Evolutionary conservation across 805 yeast species (phyloP), one percentile per base, ranked within the genome.

Genomic region (Kuraishia piskuri): DNA sequence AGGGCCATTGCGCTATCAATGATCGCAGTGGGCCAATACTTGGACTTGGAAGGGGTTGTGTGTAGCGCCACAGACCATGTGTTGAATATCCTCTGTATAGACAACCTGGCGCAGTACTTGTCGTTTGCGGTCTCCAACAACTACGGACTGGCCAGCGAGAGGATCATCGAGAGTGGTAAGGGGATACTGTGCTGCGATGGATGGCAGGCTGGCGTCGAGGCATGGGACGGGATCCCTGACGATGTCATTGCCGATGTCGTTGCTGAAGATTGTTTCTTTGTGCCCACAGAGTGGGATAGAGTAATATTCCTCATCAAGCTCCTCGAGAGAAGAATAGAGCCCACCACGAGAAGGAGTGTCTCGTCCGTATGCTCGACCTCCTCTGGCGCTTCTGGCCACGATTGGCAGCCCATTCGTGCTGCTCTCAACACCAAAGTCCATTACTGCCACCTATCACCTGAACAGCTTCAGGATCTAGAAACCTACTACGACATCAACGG

Each of bases 281-380:
- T 78, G 3, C 79, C 80, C 1, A 70, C 72, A 1, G 85, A 80
- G 60, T 78, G 81, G 81, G 82, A 78, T 47, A 66, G 85, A 52
- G 76, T 80, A 47, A 55, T 75, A 25, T 79, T 80, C 56, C 67
- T 75, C 2, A 71, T 76, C 40, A 70, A 66, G 48, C 58, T 77
- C 49, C 66, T 76, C 46, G 75, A 73, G 55, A 61, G 76, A 60
- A 57, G 76, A 31, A 54, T 58, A 8, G 49, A 48, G 37, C 52
- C 37, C n/a, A 14, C 23, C 22, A 21, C 22, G 51, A 45, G 24
- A 40, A 37, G 46, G 0, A 6, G n/a, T 12, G 14, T 3, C 14
- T 31, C 40, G 14, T n/a, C 40, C n/a, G n/a, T n/a, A 31, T 31
- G n/a, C 7, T 31, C 40, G 3, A 3, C 17, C 17, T 49, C 46